These are phyloP conservation scores for Tricholoma saponaceum DNA, from an alignment of 768 basidiomycete genomes.

Conservation along the genomic window DNA sequence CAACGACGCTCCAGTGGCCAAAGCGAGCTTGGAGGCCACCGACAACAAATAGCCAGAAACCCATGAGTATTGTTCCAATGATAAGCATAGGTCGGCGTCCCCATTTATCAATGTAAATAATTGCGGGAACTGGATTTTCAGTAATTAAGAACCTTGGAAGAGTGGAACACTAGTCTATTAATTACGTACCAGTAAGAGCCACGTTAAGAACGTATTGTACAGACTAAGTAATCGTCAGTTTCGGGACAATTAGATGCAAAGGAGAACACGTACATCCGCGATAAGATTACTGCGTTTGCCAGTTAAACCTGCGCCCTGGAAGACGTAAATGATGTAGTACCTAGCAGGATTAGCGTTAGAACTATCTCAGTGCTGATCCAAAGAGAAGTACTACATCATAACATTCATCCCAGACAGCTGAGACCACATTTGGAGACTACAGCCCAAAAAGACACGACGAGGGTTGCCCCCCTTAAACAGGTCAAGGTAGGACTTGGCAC, in stretches of 20 bases:
- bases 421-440: slow-evolving; percentile 76
- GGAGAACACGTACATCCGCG: slow-evolving; percentile 38
- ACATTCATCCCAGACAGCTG: slow-evolving; percentile 77
- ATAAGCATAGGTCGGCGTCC: slow-evolving; percentile 76
- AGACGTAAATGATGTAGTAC: slow-evolving; percentile 69
- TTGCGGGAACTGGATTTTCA: slow-evolving; percentile 37
- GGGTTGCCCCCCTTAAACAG: slow-evolving; percentile 62
- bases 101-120: slow-evolving; percentile 72
- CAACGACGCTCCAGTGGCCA: slow-evolving; percentile 56
- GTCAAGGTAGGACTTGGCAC: slow-evolving; percentile 67
- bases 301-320: slow-evolving; percentile 73
- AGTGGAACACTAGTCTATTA: slow-evolving; percentile 36
- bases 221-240: slow-evolving; percentile 32
- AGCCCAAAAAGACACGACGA: slow-evolving; percentile 68
- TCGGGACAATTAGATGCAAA: not conserved
- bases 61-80: slow-evolving; percentile 62
- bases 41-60: slow-evolving; percentile 73
- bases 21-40: slow-evolving; percentile 69
- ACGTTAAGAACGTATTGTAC: slow-evolving; percentile 61
- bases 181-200: slow-evolving; percentile 33
- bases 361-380: not conserved
- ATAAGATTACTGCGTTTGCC: slow-evolving; percentile 73
- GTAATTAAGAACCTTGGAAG: slow-evolving; percentile 10
- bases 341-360: slow-evolving; percentile 19
- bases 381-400: slow-evolving; percentile 63